These are phyloP conservation scores for Pleurotus pulmonarius DNA, from an alignment of 768 basidiomycete species.

Conservation along the genomic window DNA sequence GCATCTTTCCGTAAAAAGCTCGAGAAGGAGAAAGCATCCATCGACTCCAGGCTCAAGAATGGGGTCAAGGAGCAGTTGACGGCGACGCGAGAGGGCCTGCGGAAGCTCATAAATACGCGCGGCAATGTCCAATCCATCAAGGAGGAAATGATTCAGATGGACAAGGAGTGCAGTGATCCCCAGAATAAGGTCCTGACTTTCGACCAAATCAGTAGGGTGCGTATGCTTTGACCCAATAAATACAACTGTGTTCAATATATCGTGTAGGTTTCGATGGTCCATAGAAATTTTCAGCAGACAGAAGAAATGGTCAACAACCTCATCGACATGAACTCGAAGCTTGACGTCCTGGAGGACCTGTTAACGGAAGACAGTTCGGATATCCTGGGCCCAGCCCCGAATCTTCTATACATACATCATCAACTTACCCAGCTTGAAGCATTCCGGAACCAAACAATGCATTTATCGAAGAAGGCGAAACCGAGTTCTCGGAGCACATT, in stretches of 20 bases:
- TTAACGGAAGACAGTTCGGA: slow-evolving; percentile 71
- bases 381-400: slow-evolving; percentile 82
- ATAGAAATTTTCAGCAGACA: slow-evolving; percentile 91
- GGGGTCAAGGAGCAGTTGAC: slow-evolving; percentile 93
- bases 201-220: slow-evolving; percentile 91
- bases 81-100: slow-evolving; percentile 83
- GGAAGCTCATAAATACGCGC: slow-evolving; percentile 74
- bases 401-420: slow-evolving; percentile 87
- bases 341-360: slow-evolving; percentile 75
- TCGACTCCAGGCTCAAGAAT: slow-evolving; percentile 84
- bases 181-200: slow-evolving; percentile 79
- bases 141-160: slow-evolving; percentile 82
- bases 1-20: slow-evolving; percentile 88
- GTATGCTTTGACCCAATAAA: slow-evolving; percentile 20
- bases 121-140: slow-evolving; percentile 76
- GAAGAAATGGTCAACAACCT: slow-evolving; percentile 95
- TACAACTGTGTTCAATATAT: not conserved
- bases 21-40: slow-evolving; percentile 93
- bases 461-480: slow-evolving; percentile 84
- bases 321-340: slow-evolving; percentile 84
- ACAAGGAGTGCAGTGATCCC: slow-evolving; percentile 73
- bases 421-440: slow-evolving; percentile 89
- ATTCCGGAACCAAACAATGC: slow-evolving; percentile 93
- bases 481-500: slow-evolving; percentile 64
- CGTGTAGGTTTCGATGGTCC: slow-evolving; percentile 88